Evolutionary conservation across 768 basidiomycete genomes (phyloP), one percentile per base, ranked within the genome.

Genomic region (Holtermanniella nyarrowii): DNA sequence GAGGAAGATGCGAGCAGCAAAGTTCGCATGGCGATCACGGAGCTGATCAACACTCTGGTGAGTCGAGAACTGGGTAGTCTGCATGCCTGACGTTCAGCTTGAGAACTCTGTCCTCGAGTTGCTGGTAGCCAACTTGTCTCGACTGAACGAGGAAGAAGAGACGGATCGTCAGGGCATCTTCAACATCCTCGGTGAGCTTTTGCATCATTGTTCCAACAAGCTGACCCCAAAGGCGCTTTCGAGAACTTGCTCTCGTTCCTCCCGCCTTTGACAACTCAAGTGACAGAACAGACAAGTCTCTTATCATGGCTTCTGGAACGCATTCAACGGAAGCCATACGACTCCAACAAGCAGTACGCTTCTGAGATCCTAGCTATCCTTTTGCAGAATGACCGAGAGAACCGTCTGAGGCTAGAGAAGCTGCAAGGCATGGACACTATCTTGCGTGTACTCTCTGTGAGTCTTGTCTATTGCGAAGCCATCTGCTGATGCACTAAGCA

Each of bases 331-430:
- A 84, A 84, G 63, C 76, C 69, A 4, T 85, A 88, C 55, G 86
- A 91, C 51, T 88, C 90, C 66, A 99, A 96, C 66, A 81, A 88
- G 44, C 80, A 85, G 53, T 99, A 99, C 62, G 83, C 91, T 5
- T 88, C 88, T 42, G 93, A 99, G 71, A 71, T 97, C 14, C 76
- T 97, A n/a, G 84, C 89, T 16, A 90, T 99, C 52, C 72, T 96
- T 1, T 75, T 95, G 25, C 89, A 93, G 68, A 78, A 81, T 56
- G 83, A 82, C 58, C 71, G 77, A 24, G 71, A 77, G 16, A 90
- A 88, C 59, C 77, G 86, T 31, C 65, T 85, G 48, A 77, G 79
- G 46, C 73, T 90, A 5, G 84, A 79, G 2, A 79, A 83, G 58
- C 75, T 77, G 47, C 80, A 88, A 54, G 91, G 91, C 0, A 80